Conservation (phyloP, 176 grass and related monocot genomes). For the Lolium perenne region DNA sequence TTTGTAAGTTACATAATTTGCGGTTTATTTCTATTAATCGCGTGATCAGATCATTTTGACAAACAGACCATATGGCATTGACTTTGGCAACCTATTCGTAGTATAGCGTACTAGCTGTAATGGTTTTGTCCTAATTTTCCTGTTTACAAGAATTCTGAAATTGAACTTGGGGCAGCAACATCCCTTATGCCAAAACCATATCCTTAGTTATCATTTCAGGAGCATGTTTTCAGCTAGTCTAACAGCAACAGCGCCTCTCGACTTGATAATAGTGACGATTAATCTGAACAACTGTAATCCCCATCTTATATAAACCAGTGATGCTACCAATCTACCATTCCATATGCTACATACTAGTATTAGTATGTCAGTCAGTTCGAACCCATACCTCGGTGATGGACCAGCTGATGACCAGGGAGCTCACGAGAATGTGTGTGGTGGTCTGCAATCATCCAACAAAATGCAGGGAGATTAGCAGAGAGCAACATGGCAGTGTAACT, state of each 20-base stretch:
- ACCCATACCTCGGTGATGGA: constrained; percentile 62
- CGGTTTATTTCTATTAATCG: neutral
- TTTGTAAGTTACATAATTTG: neutral
- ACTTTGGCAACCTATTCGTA: neutral
- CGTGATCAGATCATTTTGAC: neutral
- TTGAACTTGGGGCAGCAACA: neutral
- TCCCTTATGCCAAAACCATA: neutral
- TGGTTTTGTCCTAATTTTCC: neutral
- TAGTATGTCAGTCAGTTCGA: neutral
- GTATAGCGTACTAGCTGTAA: neutral
- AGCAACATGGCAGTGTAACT: too few species aligned
- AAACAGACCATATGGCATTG: neutral
- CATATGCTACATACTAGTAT: neutral
- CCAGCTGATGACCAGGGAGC: constrained; percentile 78
- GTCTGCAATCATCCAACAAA: neutral
- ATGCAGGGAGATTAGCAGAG: neutral
- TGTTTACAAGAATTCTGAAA: neutral
- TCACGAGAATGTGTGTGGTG: constrained; percentile 44
- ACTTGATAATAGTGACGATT: neutral
- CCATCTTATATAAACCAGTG: neutral
- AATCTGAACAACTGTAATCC: neutral
- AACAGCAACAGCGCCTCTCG: neutral
- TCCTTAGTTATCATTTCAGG: neutral
- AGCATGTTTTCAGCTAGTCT: neutral
- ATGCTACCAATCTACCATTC: neutral